These are phyloP conservation scores for Leccinum rimulosum DNA, from an alignment of 768 basidiomycete genomes.

Conservation along the genomic window DNA sequence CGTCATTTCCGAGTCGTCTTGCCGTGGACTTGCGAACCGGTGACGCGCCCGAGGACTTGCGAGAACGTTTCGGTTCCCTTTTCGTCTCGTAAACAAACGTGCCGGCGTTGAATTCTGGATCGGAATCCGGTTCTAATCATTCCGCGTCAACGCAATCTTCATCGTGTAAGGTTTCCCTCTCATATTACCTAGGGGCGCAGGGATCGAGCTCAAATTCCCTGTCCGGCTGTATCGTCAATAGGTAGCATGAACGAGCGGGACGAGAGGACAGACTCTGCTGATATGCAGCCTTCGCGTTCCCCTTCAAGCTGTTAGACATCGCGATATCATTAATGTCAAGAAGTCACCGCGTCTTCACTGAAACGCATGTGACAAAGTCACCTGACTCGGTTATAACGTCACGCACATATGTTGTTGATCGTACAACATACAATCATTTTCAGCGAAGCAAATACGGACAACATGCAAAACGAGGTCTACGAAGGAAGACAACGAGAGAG, in stretches of 20 bases:
- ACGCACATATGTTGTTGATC: slow-evolving; percentile 10
- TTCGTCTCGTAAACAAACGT: slow-evolving; percentile 30
- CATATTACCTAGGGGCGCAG: slow-evolving; percentile 35
- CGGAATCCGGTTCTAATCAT: slow-evolving; percentile 30
- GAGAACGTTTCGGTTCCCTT: slow-evolving; percentile 18
- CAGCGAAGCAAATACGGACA: slow-evolving; percentile 27
- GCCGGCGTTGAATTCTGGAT: slow-evolving; percentile 34
- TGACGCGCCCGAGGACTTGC: slow-evolving; percentile 15
- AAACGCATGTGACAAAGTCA: slow-evolving; percentile 18
- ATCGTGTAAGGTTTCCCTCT: not conserved
- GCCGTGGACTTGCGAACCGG: slow-evolving; percentile 16
- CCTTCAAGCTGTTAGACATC: slow-evolving; percentile 19
- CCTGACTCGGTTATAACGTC: slow-evolving; percentile 6
- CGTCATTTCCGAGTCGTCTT: slow-evolving; percentile 9
- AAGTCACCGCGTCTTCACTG: not conserved
- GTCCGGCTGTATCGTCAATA: not conserved
- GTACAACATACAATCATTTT: slow-evolving; percentile 33
- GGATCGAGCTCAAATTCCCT: slow-evolving; percentile 30
- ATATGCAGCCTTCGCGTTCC: slow-evolving; percentile 15
- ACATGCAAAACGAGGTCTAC: slow-evolving; percentile 27
- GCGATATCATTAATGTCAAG: not conserved
- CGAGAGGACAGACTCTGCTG: slow-evolving; percentile 16
- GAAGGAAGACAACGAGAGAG: slow-evolving; percentile 7
- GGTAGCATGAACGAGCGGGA: not conserved
- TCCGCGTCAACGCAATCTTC: not conserved